These are phyloP conservation scores for Fagopyrum esculentum DNA, from an alignment of 148 eudicot genomes.

Conservation along the genomic window DNA sequence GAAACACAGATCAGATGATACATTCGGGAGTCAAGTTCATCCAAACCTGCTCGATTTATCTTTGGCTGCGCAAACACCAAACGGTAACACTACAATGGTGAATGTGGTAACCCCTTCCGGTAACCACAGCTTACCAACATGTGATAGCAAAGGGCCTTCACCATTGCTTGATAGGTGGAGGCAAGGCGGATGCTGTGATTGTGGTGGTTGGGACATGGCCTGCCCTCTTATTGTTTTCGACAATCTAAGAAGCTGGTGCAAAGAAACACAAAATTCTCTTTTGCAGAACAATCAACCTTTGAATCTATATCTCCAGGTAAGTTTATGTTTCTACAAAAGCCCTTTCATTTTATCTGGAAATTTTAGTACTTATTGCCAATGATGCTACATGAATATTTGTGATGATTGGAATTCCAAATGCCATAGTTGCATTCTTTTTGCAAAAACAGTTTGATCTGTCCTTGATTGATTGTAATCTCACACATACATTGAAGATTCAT, in stretches of 20 bases:
- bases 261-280: constrained; percentile 22
- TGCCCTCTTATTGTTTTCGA: constrained; percentile 62
- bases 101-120: constrained; percentile 63
- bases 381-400: not conserved
- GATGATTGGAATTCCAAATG: too few relatives aligned
- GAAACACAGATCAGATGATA: constrained; percentile 65
- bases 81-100: constrained; percentile 38
- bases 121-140: constrained; percentile 71
- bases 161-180: constrained; percentile 73
- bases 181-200: constrained; percentile 63
- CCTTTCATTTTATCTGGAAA: not conserved
- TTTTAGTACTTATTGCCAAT: not conserved
- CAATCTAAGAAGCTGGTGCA: constrained; percentile 22
- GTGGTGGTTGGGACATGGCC: constrained; percentile 98
- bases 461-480: too few relatives aligned
- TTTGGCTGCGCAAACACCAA: constrained; percentile 21
- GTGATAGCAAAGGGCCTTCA: constrained; percentile 46
- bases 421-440: too few relatives aligned
- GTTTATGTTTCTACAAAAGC: constrained; percentile 23
- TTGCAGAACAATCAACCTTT: constrained; percentile 36
- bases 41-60: constrained; percentile 35
- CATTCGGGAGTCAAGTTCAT: constrained; percentile 26
- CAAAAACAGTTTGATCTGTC: too few relatives aligned
- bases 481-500: too few relatives aligned
- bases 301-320: constrained; percentile 63